A percentile compares a stretch with the other conserved stretches of the same genome.
phyloP scores from a whole-genome alignment of 208 protist genomes.

The Spongospora subterranea region DNA sequence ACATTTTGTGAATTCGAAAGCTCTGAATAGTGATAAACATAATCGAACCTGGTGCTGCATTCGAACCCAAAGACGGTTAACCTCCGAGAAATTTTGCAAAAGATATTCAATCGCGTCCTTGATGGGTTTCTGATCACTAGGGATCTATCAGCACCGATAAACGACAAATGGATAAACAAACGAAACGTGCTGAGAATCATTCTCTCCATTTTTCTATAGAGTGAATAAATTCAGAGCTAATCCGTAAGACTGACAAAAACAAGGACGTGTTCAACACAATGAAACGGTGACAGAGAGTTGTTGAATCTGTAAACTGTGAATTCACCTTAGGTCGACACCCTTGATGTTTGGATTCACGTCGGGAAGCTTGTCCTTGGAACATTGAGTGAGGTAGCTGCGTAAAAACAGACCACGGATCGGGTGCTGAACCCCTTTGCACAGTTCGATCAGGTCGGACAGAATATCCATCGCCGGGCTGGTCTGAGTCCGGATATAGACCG shows the following conservation, averaged over 20 bases:
- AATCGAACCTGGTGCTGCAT: constrained; percentile 92
- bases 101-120: constrained; percentile 91
- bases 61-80: constrained; percentile 98
- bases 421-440: constrained; percentile 99
- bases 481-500: constrained; percentile 37
- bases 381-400: constrained; percentile 89
- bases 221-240: too few species aligned
- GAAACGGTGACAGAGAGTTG: constrained; percentile 33
- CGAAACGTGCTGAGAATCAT: too few species aligned
- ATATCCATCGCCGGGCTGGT: constrained; percentile 83
- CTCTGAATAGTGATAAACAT: not conserved
- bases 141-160: constrained; percentile 1
- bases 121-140: constrained; percentile 79
- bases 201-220: too few species aligned
- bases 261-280: not conserved
- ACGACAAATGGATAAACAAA: too few species aligned
- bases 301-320: not conserved
- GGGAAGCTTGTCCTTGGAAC: constrained; percentile 92
- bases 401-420: constrained; percentile 97
- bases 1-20: not conserved
- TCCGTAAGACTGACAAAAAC: too few species aligned
- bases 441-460: constrained; percentile 95
- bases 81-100: constrained; percentile 96
- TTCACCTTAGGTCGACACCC: not conserved
- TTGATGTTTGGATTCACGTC: constrained; percentile 75